Evolutionary conservation across 352 stramenopile genomes (phyloP).

Genomic region (Phytophthora macrochlamydospora): DNA sequence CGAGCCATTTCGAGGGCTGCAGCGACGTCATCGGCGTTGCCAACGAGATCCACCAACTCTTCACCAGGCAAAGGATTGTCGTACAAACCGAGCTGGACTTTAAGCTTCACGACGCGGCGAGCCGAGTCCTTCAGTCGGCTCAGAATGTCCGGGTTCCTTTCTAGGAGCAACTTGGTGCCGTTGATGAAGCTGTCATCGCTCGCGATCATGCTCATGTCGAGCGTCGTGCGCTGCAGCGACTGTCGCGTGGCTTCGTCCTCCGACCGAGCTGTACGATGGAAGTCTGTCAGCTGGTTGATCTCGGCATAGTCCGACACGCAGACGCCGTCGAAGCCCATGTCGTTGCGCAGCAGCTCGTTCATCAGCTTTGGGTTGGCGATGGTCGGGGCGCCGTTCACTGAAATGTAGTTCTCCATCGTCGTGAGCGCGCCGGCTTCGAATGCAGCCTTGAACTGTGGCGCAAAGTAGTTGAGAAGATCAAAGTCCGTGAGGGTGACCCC

Average conservation of each 20-base stretch:
- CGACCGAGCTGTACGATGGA: conserved; percentile 36
- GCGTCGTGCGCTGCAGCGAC: conserved; percentile 56
- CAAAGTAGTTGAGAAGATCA: conserved; percentile 2
- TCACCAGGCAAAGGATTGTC: conserved; percentile 44
- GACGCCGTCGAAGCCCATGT: not conserved
- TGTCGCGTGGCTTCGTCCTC: conserved; percentile 47
- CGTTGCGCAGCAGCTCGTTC: not conserved
- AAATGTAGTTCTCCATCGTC: conserved; percentile 4
- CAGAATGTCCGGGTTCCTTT: conserved; percentile 12
- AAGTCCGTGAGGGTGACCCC: not conserved
- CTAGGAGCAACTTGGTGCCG: conserved; percentile 21
- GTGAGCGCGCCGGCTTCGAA: not conserved
- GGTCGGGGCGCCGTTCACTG: not conserved
- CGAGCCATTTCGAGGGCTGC: conserved; percentile 42
- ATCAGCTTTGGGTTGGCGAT: conserved; percentile 2
- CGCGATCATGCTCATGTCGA: conserved; percentile 89
- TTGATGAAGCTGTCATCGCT: conserved; percentile 38
- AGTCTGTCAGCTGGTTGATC: conserved; percentile 58
- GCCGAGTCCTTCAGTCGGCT: conserved; percentile 46
- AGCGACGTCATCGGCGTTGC: conserved; percentile 37
- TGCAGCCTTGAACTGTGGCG: conserved; percentile 2
- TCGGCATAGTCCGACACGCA: conserved; percentile 1
- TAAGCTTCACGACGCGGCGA: conserved; percentile 57
- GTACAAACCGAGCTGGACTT: conserved; percentile 56
- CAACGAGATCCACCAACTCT: conserved; percentile 38